Evolutionary conservation across 1,284 basidiomycete species (phyloP).

Genomic region (Pulveroboletus sp.): DNA sequence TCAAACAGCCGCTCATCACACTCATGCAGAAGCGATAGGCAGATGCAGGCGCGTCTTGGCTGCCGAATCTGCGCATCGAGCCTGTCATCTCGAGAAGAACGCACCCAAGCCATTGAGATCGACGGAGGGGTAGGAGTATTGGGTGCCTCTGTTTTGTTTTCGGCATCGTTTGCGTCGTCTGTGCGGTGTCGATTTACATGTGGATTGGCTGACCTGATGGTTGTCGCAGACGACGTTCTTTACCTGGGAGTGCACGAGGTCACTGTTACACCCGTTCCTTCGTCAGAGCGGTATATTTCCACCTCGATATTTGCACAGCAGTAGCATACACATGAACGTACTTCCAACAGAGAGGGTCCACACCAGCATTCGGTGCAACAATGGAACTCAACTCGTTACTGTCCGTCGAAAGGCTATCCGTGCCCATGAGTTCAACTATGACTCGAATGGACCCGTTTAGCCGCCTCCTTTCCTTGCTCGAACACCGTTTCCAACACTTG

Average conservation of each 20-base stretch:
- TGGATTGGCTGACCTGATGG: background rate
- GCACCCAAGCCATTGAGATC: constrained; percentile 22
- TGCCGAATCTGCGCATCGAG: constrained; percentile 45
- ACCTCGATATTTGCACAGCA: no score
- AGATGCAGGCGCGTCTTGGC: constrained; percentile 37
- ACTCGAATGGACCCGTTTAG: background rate
- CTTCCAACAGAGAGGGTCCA: no score
- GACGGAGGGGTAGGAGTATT: constrained; percentile 32
- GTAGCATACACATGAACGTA: no score
- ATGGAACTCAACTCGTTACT: background rate
- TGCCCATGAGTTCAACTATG: background rate
- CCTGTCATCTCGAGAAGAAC: constrained; percentile 35
- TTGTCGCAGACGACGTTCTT: background rate
- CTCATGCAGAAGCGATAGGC: constrained; percentile 39
- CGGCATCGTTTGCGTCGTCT: constrained; percentile 3
- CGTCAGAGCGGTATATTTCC: no score
- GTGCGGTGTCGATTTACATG: background rate
- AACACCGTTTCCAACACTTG: constrained; percentile 54
- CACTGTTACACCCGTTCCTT: no score
- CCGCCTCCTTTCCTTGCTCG: constrained; percentile 43
- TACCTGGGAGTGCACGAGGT: background rate
- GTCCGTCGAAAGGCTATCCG: background rate
- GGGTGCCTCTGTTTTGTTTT: background rate
- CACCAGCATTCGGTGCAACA: no score
- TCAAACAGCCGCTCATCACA: constrained; percentile 35